Evolutionary conservation across 495 filamentous ascomycete genomes (phyloP).

Genomic region (Darksidea phi): DNA sequence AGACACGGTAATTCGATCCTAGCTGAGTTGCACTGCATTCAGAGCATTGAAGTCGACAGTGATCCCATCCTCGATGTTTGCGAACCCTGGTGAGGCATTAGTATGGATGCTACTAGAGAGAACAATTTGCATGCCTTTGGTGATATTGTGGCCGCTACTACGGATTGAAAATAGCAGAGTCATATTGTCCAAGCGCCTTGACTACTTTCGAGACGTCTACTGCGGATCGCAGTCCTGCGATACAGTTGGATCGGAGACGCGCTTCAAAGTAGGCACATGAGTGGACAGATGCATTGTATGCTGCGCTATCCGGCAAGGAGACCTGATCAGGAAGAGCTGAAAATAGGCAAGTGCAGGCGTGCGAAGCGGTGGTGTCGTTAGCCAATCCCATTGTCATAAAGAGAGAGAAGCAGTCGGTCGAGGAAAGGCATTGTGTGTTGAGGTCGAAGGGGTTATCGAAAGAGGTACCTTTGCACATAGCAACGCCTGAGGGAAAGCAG

Average conservation of each 20-base stretch:
- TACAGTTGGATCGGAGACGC: background rate
- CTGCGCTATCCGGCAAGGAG: background rate
- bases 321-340: background rate
- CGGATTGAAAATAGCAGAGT: too few relatives aligned
- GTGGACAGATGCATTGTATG: background rate
- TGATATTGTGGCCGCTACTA: too few relatives aligned
- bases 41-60: constrained; percentile 52
- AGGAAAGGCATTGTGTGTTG: too few relatives aligned
- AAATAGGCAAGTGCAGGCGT: too few relatives aligned
- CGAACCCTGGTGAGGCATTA: constrained; percentile 23
- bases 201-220: background rate
- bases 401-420: too few relatives aligned
- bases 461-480: too few relatives aligned
- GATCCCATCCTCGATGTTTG: constrained; percentile 49
- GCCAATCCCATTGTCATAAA: too few relatives aligned
- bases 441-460: too few relatives aligned
- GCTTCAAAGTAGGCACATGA: constrained; percentile 4
- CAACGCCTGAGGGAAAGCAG: too few relatives aligned
- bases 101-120: background rate
- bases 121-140: too few relatives aligned
- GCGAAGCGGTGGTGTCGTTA: too few relatives aligned
- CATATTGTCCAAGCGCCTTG: too few relatives aligned
- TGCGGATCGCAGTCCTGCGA: background rate
- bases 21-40: constrained; percentile 45
- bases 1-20: constrained; percentile 36